Base-by-base conservation (phyloP, 768 basidiomycete species). In the Amanita subjunquillea region DNA sequence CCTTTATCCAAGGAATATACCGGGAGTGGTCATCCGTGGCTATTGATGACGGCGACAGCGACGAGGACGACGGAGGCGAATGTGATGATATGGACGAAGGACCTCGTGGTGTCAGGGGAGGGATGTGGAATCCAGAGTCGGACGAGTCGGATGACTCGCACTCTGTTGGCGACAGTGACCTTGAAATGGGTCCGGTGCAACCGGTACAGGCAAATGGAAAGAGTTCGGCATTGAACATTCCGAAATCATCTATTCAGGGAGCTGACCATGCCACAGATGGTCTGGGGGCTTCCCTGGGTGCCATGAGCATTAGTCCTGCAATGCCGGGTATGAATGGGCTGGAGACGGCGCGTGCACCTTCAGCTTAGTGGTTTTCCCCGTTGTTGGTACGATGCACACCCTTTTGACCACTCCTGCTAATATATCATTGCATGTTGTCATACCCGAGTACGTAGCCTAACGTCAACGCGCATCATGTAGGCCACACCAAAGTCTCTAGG, bases 21-120 rank as follows among this genome's bases (percentile, higher is more conserved):
- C 75, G 93, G 42, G 90, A 94, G 55, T 99, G 95, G 95, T 72
- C 82, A 15, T 72, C 80, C 30, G 92, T 95, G 3, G 85, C 88
- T 3, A 79, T 82, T 15, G 85, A 83, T 6, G 85, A 82, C 0
- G 85, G 85, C 0, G 85, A 83, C 0, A 84, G 85, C 0, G 83
- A 85, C 0, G 81, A 80, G 0, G 79, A 78, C 0, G 78, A 79
- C 0, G 0, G 10, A n/a, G 77, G 72, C 1, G 72, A 66, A 3
- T 64, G 63, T 0, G 85, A 78, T 0, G 83, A 86, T 0, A 81
- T 80, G 0, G 77, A 78, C 0, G 81, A 78, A 0, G 80, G 78
- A 0, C 78, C 78, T 0, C 79, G 78, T 0, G n/a, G 13, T 76
- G 71, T 1, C 73, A 66, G 3, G 65, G 63, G 25, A n/a, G 42